Evolutionary conservation across 805 yeast species (phyloP).

Genomic region (Candida oleophila): DNA sequence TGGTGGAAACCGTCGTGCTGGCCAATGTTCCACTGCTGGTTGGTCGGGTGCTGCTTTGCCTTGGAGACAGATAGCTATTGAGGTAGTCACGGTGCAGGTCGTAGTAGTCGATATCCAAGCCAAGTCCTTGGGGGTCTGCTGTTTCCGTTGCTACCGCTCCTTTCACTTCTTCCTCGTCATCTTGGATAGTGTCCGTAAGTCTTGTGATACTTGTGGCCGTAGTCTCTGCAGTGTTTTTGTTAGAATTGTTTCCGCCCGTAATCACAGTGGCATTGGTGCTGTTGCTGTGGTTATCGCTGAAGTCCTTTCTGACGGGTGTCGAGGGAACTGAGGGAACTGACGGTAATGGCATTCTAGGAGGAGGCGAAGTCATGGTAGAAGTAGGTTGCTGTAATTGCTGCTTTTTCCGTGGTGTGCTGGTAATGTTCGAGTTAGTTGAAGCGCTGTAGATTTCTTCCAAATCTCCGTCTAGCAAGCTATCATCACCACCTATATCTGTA

Average conservation of each 20-base stretch:
- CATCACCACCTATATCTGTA: conserved; percentile 1
- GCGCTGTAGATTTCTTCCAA: background rate
- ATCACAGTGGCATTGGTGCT: background rate
- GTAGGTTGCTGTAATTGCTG: background rate
- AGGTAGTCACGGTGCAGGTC: conserved; percentile 7
- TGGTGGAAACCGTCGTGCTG: background rate
- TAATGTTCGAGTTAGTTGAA: background rate
- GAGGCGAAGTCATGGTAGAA: conserved; percentile 31
- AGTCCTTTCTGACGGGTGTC: conserved; percentile 22
- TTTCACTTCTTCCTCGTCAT: conserved; percentile 14
- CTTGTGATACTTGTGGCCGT: conserved; percentile 8
- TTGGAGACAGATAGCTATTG: conserved; percentile 7
- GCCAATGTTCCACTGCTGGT: conserved; percentile 5
- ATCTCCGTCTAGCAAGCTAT: conserved; percentile 8
- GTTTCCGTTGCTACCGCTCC: too few species aligned
- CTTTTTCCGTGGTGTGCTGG: background rate
- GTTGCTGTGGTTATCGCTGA: conserved; percentile 11
- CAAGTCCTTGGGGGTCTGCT: conserved; percentile 30
- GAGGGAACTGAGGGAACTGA: conserved; percentile 13
- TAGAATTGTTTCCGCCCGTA: conserved; percentile 3
- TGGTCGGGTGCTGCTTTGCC: background rate
- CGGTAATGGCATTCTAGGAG: conserved; percentile 34
- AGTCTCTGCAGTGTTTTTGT: conserved; percentile 9
- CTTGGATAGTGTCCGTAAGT: conserved; percentile 2
- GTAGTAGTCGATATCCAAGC: conserved; percentile 33